Percentiles rank a stretch among this genome's conserved stretches.
Conservation (phyloP, 2,329 filamentous ascomycete species). For the Monilinia fructigena region DNA sequence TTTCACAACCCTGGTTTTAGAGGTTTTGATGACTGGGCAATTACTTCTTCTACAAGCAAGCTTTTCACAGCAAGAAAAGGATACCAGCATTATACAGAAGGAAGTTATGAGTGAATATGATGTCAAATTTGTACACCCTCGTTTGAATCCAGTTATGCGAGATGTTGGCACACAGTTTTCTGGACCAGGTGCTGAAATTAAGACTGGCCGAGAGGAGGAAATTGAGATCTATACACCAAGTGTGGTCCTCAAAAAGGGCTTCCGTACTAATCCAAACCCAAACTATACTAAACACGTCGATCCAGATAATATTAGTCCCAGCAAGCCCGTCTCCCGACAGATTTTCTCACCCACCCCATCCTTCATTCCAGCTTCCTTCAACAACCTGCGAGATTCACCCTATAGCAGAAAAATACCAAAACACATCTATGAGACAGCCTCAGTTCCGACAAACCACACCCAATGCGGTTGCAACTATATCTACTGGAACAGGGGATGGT, state of each 20-base stretch:
- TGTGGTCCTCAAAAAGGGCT: constrained; percentile 69
- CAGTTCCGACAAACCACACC: constrained; percentile 49
- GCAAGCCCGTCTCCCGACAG: constrained; percentile 36
- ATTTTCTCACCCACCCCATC: constrained; percentile 40
- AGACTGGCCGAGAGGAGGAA: constrained; percentile 40
- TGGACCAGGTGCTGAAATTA: constrained; percentile 30
- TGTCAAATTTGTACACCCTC: constrained; percentile 89
- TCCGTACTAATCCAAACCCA: constrained; percentile 79
- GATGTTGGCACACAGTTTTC: constrained; percentile 79
- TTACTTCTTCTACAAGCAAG: constrained; percentile 69
- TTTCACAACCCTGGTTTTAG: constrained; percentile 76
- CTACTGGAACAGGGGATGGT: constrained; percentile 53
- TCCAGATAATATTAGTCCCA: constrained; percentile 52
- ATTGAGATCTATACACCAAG: constrained; percentile 62
- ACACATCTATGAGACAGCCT: constrained; percentile 52
- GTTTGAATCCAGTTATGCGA: constrained; percentile 75
- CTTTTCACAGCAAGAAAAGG: constrained; percentile 83
- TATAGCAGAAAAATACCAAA: constrained; percentile 40
- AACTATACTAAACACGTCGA: constrained; percentile 74
- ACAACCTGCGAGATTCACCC: constrained; percentile 42
- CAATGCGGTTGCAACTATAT: constrained; percentile 34
- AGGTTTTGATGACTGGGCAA: constrained; percentile 72
- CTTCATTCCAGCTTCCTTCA: constrained; percentile 39
- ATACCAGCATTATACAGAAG: constrained; percentile 79
- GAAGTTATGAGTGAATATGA: constrained; percentile 96